phyloP scores from a whole-genome alignment of 2,329 filamentous ascomycete genomes.

The Madurella fahalii region DNA sequence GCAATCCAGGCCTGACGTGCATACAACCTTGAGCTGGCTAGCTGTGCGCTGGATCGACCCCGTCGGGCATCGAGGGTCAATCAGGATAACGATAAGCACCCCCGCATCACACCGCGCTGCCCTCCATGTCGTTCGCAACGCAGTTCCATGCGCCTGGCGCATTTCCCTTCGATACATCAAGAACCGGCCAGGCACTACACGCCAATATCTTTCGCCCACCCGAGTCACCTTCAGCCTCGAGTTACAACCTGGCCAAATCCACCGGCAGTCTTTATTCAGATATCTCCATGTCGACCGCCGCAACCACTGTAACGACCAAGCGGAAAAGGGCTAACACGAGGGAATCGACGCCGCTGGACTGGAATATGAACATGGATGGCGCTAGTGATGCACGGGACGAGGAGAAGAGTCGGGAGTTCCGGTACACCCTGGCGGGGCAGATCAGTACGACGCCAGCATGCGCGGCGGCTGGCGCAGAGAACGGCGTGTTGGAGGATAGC shows the following conservation, averaged over 20 bases:
- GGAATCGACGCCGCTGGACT: constrained; percentile 35
- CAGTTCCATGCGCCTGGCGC: constrained; percentile 33
- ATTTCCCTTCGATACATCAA: constrained; percentile 29
- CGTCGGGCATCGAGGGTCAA: neutral
- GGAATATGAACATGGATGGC: constrained; percentile 30
- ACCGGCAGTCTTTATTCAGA: constrained; percentile 38
- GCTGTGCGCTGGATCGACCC: neutral
- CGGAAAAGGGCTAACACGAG: constrained; percentile 47
- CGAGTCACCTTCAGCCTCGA: constrained; percentile 27
- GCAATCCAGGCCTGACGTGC: neutral
- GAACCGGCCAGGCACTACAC: constrained; percentile 27
- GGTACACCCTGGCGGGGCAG: constrained; percentile 52
- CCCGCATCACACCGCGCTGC: neutral
- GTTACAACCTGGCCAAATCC: constrained; percentile 33
- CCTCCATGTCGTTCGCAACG: constrained; percentile 29
- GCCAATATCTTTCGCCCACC: constrained; percentile 34
- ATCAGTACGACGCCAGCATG: constrained; percentile 45
- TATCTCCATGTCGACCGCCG: constrained; percentile 29
- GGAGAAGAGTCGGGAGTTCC: constrained; percentile 24
- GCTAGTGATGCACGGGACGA: constrained; percentile 24
- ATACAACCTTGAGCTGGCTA: neutral
- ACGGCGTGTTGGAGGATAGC: constrained; percentile 47
- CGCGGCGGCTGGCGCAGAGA: constrained; percentile 27
- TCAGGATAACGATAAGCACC: neutral
- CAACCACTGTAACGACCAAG: constrained; percentile 36